These are phyloP conservation scores for Alloteropsis semialata DNA, from an alignment of 176 grass and related monocot species.

Conservation along the genomic window DNA sequence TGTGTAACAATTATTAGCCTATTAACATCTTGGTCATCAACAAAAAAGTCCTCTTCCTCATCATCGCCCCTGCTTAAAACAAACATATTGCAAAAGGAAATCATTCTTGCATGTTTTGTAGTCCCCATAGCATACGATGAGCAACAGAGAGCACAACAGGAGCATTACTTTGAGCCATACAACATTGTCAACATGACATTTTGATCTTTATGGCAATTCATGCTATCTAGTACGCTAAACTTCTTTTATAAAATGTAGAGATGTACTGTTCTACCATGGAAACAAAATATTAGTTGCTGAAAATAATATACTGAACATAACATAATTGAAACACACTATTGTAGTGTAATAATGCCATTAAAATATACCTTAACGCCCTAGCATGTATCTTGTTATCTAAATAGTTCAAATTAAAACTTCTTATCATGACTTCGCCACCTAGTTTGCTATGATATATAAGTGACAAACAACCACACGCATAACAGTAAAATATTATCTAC, in stretches of 20 bases:
- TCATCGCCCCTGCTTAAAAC: slow-evolving; percentile 66
- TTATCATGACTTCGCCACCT: neutral
- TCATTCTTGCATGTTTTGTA: slow-evolving; percentile 6
- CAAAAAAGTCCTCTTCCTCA: slow-evolving; percentile 86
- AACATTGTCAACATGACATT: neutral
- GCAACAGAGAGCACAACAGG: neutral
- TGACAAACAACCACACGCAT: neutral
- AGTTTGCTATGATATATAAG: neutral
- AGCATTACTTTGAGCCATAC: neutral
- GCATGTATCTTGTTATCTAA: neutral
- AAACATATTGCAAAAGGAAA: slow-evolving; percentile 34
- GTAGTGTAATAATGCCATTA: neutral
- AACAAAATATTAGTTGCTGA: neutral
- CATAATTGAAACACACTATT: neutral
- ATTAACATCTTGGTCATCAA: slow-evolving; percentile 91
- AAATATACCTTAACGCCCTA: neutral
- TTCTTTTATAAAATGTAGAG: neutral
- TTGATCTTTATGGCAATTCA: slow-evolving; percentile 11
- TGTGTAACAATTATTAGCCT: slow-evolving; percentile 94
- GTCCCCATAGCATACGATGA: slow-evolving; percentile 7
- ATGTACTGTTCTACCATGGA: neutral
- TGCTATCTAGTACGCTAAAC: neutral
- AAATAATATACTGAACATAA: neutral
- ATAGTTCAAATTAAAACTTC: neutral
- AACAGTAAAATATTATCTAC: neutral